Evolutionary conservation across 2,329 filamentous ascomycete genomes (phyloP).

Genomic region (Beauveria varroae): DNA sequence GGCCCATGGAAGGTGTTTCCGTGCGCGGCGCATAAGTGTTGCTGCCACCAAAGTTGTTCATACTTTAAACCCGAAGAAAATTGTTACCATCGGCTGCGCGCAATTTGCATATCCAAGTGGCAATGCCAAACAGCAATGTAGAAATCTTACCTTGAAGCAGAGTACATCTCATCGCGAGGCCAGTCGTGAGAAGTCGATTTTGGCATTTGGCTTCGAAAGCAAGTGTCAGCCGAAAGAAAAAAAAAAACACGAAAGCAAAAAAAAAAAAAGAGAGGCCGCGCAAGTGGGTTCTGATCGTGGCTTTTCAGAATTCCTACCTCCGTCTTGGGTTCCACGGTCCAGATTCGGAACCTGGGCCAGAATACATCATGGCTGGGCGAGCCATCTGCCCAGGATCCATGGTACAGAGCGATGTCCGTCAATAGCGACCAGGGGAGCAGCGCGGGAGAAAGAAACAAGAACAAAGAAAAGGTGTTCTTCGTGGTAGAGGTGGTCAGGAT

Average conservation of each 20-base stretch:
- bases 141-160: conserved; percentile 7
- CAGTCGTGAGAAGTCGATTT: conserved; percentile 6
- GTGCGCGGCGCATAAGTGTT: conserved; percentile 22
- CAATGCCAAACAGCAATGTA: background rate
- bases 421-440: background rate
- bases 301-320: conserved; percentile 8
- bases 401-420: background rate
- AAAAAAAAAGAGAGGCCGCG: background rate
- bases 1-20: conserved; percentile 31
- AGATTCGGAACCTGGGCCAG: conserved; percentile 7
- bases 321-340: conserved; percentile 12
- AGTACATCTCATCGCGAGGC: conserved; percentile 11
- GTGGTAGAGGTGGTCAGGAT: background rate
- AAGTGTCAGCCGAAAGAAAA: background rate
- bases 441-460: background rate
- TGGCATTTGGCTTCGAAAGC: background rate
- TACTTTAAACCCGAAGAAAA: background rate
- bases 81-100: conserved; percentile 2
- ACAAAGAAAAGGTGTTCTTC: background rate
- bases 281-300: background rate
- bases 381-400: conserved; percentile 12
- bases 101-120: background rate
- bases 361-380: conserved; percentile 10
- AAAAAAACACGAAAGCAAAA: background rate
- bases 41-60: conserved; percentile 3